A percentile compares a stretch with the other conserved stretches of the same genome.
Conservation (phyloP, 176 grass and related monocot species). For the Rhipidocladum racemiflorum region DNA sequence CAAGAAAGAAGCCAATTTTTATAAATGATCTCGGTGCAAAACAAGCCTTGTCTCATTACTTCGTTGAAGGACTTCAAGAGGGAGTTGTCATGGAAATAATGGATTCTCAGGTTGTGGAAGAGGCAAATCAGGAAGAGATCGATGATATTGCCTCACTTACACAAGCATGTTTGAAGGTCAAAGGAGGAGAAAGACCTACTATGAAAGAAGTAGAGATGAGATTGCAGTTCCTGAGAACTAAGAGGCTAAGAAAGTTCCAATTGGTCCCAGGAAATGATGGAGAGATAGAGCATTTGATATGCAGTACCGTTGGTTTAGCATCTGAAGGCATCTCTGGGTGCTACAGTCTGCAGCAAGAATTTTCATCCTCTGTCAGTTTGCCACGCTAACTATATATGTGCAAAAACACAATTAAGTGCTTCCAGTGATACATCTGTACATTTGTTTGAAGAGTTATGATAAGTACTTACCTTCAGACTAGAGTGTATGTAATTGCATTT, state of each 20-base stretch:
- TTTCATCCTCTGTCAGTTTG: too few relatives aligned
- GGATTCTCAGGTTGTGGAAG: slow-evolving; percentile 20
- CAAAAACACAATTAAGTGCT: neutral
- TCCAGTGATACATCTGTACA: neutral
- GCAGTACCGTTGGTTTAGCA: neutral
- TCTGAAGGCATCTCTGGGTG: neutral
- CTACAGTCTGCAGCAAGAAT: neutral
- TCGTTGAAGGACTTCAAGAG: slow-evolving; percentile 2
- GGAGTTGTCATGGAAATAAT: slow-evolving; percentile 12
- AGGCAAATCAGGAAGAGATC: slow-evolving; percentile 21
- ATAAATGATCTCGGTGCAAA: slow-evolving; percentile 9
- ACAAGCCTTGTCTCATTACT: slow-evolving; percentile 33
- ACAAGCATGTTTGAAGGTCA: slow-evolving; percentile 30
- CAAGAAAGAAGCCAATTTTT: slow-evolving; percentile 42
- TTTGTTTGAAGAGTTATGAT: neutral
- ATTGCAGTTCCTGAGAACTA: slow-evolving; percentile 28
- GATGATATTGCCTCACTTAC: slow-evolving; percentile 5
- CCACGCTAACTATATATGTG: too few relatives aligned
- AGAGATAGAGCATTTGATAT: neutral
- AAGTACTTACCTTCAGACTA: too few relatives aligned
- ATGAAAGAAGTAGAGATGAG: slow-evolving; percentile 54
- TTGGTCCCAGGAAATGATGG: neutral
- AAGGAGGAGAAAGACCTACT: slow-evolving; percentile 28
- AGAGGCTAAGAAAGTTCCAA: neutral
- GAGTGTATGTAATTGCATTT: too few relatives aligned